These are phyloP conservation scores for Hansfordia pulvinata DNA, from an alignment of 2,329 filamentous ascomycete species.

Conservation along the genomic window DNA sequence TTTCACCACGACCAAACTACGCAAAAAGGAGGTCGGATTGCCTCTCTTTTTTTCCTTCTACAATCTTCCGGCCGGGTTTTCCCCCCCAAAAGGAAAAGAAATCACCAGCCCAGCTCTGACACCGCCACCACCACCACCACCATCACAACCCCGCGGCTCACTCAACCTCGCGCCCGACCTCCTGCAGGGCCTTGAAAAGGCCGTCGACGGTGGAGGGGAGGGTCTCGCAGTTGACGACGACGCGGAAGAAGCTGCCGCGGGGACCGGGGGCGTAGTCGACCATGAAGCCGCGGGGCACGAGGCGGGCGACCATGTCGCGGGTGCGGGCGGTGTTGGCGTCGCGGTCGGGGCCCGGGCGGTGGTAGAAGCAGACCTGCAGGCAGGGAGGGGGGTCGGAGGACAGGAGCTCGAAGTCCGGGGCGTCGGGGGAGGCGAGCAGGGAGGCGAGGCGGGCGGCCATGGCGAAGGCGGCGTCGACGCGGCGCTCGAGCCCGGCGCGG, in stretches of 20 bases:
- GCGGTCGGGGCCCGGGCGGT: conserved; percentile 40
- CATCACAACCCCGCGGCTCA: too few relatives aligned
- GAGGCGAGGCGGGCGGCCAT: conserved; percentile 56
- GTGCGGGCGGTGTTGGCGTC: conserved; percentile 34
- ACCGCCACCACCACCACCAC: conserved; percentile 1
- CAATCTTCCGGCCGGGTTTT: too few relatives aligned
- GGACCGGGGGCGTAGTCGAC: conserved; percentile 46
- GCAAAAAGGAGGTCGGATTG: too few relatives aligned
- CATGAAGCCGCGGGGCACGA: conserved; percentile 43
- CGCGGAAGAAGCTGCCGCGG: conserved; percentile 42
- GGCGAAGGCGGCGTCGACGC: conserved; percentile 61
- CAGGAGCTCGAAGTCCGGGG: conserved; percentile 56
- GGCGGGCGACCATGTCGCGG: conserved; percentile 28
- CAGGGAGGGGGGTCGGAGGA: conserved; percentile 70
- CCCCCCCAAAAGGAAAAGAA: too few relatives aligned
- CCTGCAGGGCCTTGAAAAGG: conserved; percentile 13
- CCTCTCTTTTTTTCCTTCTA: too few relatives aligned
- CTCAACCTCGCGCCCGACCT: conserved; percentile 12
- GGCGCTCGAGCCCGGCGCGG: conserved; percentile 51
- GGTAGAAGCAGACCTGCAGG: conserved; percentile 92
- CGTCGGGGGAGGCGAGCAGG: conserved; percentile 37
- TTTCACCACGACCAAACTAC: too few relatives aligned
- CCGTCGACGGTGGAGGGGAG: conserved; percentile 30
- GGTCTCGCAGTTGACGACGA: conserved; percentile 45
- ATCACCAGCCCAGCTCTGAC: too few relatives aligned